These are phyloP conservation scores for Teratosphaeria gauchensis DNA, from an alignment of 2,329 filamentous ascomycete species.

Conservation along the genomic window DNA sequence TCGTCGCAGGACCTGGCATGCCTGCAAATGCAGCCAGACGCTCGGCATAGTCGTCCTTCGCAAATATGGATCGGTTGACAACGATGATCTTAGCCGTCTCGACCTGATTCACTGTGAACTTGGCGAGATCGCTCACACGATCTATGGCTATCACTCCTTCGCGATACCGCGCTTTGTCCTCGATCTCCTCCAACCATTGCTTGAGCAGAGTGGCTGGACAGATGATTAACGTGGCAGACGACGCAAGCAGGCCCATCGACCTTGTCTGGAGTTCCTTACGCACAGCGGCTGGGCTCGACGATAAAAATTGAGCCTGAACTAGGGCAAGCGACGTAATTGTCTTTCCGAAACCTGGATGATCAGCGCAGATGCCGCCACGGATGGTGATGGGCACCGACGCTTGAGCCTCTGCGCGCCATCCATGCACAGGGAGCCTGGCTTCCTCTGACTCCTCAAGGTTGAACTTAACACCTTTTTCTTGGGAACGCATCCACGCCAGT, in stretches of 20 bases:
- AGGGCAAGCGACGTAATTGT: conserved; percentile 51
- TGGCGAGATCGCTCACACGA: conserved; percentile 29
- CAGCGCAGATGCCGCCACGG: conserved; percentile 53
- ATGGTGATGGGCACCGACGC: conserved; percentile 34
- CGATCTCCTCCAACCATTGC: conserved; percentile 51
- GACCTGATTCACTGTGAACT: conserved; percentile 36
- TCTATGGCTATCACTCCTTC: conserved; percentile 36
- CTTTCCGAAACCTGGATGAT: conserved; percentile 59
- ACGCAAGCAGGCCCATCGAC: conserved; percentile 29
- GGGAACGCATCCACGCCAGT: conserved; percentile 49
- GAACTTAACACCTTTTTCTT: conserved; percentile 42
- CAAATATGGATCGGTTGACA: conserved; percentile 42
- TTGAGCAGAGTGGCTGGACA: conserved; percentile 45
- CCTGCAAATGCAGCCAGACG: conserved; percentile 43
- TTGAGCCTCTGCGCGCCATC: conserved; percentile 50
- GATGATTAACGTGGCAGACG: conserved; percentile 51
- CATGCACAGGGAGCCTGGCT: conserved; percentile 30
- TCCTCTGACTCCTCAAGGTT: conserved; percentile 50
- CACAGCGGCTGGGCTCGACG: not conserved
- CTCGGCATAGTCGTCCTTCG: conserved; percentile 38
- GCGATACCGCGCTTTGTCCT: conserved; percentile 33
- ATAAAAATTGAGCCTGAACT: conserved; percentile 38
- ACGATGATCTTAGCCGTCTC: conserved; percentile 46
- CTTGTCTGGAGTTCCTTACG: conserved; percentile 3
- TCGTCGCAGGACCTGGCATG: conserved; percentile 31